Evolutionary conservation across 345 rosid species (phyloP), one percentile per base, ranked within the genome.

Genomic region (Durio zibethinus): DNA sequence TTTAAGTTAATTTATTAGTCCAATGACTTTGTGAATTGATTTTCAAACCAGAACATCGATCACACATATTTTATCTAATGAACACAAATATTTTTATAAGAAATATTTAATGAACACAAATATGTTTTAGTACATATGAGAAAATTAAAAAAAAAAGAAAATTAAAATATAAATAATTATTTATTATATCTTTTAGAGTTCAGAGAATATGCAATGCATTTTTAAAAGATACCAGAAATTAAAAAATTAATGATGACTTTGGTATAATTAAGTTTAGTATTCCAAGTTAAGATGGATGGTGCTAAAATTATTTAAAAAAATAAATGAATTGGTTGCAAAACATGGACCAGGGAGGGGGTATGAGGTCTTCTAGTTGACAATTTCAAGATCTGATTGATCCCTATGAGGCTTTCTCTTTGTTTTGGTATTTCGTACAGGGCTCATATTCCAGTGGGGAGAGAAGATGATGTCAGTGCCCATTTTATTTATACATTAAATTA

Each of bases 311-410:
- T 27, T 33, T 2, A 48, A 31, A 25, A 25, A 6, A 14, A 70
- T 2, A 35, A 38, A 31, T 21, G 5, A 43, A 10, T 18, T 53
- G 12, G 63, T 16, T 73, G 36, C 75, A 54, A 52, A 35, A 53
- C 63, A 53, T 72, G 77, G 68, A 43, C 61, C 35, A 62, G 75
- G 18, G 27, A 40, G 27, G 57, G 23, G 40, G 31, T 64, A 61
- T 35, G 65, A 63, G 76, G 71, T 77, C 48, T 69, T 8, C 31
- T 14, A 77, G 83, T 84, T 84, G 87, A 81, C 87, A 64, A 74
- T 69, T 84, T 79, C 76, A 42, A 73, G 84, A 79, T 73, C 71
- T 71, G 66, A 60, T 25, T 7, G 81, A 84, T 84, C 85, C 81
- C 78, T 48, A 82, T 60, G 79, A 4, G 73, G 5, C 53, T 47